Percentiles rank a stretch among this genome's conserved stretches.
Conservation (phyloP, 148 eudicot genomes). For the Chenopodium suecicum region DNA sequence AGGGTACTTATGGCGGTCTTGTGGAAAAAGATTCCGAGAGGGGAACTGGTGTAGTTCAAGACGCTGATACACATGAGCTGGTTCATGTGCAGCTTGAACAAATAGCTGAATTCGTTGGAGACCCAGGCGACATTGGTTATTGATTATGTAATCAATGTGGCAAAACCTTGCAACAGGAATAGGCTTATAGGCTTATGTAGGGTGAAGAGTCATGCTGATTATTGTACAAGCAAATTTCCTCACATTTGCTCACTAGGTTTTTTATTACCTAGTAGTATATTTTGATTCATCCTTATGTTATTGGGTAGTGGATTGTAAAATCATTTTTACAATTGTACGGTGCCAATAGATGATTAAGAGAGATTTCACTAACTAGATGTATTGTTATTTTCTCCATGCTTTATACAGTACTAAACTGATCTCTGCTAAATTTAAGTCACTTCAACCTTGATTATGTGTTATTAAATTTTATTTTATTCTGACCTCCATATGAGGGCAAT, state of each 20-base stretch:
- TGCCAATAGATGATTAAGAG: too few species aligned
- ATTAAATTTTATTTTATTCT: too few species aligned
- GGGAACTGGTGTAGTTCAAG: constrained; percentile 69
- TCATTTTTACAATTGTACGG: neutral
- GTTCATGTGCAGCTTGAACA: constrained; percentile 72
- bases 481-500: neutral
- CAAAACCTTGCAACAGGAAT: neutral
- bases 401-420: too few species aligned
- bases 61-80: constrained; percentile 71
- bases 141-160: constrained; percentile 26
- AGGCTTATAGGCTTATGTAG: too few species aligned
- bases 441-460: too few species aligned
- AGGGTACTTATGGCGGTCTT: constrained; percentile 80
- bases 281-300: neutral
- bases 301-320: neutral
- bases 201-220: neutral
- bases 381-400: neutral
- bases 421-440: too few species aligned
- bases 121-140: constrained; percentile 75
- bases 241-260: neutral
- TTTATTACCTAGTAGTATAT: too few species aligned
- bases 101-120: constrained; percentile 84
- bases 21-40: constrained; percentile 64
- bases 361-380: neutral
- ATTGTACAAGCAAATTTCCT: neutral